Evolutionary conservation across 2,329 filamentous ascomycete genomes (phyloP).

Genomic region (Neocatenulostroma microsporum): DNA sequence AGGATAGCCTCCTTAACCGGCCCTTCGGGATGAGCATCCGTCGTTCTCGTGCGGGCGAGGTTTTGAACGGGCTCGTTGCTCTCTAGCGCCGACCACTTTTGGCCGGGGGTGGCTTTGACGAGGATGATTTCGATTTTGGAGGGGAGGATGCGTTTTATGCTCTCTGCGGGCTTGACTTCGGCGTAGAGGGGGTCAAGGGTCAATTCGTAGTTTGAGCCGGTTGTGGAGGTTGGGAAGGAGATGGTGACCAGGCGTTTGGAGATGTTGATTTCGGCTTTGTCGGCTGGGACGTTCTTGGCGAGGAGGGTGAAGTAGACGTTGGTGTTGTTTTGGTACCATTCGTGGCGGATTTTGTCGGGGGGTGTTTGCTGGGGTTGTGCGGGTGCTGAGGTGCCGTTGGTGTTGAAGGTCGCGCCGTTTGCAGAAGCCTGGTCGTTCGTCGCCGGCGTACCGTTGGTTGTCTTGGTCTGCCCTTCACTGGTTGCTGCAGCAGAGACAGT

Average conservation of each 20-base stretch:
- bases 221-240: slow-evolving; percentile 50
- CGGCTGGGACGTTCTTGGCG: slow-evolving; percentile 55
- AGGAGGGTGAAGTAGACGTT: slow-evolving; percentile 57
- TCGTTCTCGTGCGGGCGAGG: slow-evolving; percentile 1
- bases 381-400: slow-evolving; percentile 7
- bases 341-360: slow-evolving; percentile 55
- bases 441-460: background rate
- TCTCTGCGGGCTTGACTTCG: slow-evolving; percentile 53
- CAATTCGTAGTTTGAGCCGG: slow-evolving; percentile 51
- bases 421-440: background rate
- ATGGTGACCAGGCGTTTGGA: slow-evolving; percentile 43
- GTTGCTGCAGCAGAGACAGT: background rate
- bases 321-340: slow-evolving; percentile 61
- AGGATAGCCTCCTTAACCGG: slow-evolving; percentile 16
- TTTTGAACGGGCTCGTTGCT: slow-evolving; percentile 27
- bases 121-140: slow-evolving; percentile 75
- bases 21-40: slow-evolving; percentile 6
- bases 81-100: slow-evolving; percentile 62
- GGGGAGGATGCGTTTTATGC: slow-evolving; percentile 57
- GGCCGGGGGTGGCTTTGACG: slow-evolving; percentile 55
- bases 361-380: slow-evolving; percentile 33
- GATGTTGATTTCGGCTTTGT: slow-evolving; percentile 47
- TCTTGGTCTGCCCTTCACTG: background rate
- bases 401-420: slow-evolving; percentile 8
- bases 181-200: slow-evolving; percentile 60